Evolutionary conservation across 805 yeast genomes (phyloP), one percentile per base, ranked within the genome.

Genomic region (Sugiyamaella floridensis): DNA sequence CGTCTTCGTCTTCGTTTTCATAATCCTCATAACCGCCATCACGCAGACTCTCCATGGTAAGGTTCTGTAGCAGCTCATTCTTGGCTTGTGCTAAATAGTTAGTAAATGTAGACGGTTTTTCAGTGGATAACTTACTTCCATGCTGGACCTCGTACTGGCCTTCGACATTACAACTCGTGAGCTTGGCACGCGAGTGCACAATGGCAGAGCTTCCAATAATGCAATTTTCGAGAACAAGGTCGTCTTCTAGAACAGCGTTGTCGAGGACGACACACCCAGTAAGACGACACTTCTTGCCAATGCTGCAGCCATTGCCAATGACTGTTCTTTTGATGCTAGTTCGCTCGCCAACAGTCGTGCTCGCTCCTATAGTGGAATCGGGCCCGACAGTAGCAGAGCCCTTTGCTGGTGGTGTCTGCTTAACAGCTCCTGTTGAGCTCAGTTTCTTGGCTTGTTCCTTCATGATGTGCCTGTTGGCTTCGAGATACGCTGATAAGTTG

Each of bases 321-420:
- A 88, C 87, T 0, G 95, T 78, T 55, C 93, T 79, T 71, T 93
- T 93, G 49, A 93, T 88, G 65, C 83, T 86, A 18, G 96, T 85
- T 59, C 81, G 81, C 62, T 89, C 97, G 16, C 89, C 93, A 50
- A 93, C 67, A 1, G 66, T 68, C n/a, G 92, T 78, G 40, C 73
- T 71, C 10, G 72, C 75, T 10, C 92, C 97, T 11, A 92, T 82
- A 40, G 83, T 67, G 0, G 96, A 86, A 67, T 92, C 99, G 9
- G 83, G 83, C 52, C 98, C 97, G 37, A 93, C 80, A 14, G 85
- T 83, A 1, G 96, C 92, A 4, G 80, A 75, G 8, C 55, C 58
- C 37, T 50, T 50, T 3, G 50, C 49, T 11, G 68, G 61, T 4
- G 63, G 54, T 61, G 55, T 16, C 60, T 59, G 50, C 15, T 45